Conservation (phyloP, 1,284 basidiomycete species). For the Cystobasidium pallidum region DNA sequence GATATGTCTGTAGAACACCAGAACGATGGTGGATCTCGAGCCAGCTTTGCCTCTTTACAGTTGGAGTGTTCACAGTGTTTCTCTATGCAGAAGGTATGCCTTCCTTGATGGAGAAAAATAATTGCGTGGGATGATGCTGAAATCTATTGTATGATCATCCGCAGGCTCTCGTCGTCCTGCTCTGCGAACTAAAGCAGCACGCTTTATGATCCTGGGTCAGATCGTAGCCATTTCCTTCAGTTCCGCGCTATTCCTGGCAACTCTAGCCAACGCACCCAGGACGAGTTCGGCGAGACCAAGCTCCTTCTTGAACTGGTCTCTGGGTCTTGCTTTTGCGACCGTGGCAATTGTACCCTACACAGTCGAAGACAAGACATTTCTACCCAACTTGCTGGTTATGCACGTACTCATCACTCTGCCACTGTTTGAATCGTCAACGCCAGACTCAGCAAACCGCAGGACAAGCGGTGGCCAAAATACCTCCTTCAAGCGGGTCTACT, state of each 20-base stretch:
- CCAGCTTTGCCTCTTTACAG: conserved; percentile 71
- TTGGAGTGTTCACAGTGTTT: conserved; percentile 67
- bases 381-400: conserved; percentile 67
- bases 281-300: conserved; percentile 24
- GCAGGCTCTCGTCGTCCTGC: conserved; percentile 29
- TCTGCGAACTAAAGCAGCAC: conserved; percentile 60
- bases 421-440: conserved; percentile 3
- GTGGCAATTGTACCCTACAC: conserved; percentile 63
- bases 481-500: conserved; percentile 18
- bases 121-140: not conserved
- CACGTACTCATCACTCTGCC: conserved; percentile 58
- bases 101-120: conserved; percentile 12
- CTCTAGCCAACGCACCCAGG: conserved; percentile 56
- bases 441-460: not conserved
- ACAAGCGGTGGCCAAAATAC: not conserved
- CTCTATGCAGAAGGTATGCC: conserved; percentile 64
- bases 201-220: conserved; percentile 75
- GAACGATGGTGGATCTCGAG: conserved; percentile 75
- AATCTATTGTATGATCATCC: not conserved
- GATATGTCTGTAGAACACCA: conserved; percentile 60
- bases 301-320: conserved; percentile 40
- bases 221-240: conserved; percentile 73
- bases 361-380: conserved; percentile 61
- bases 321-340: conserved; percentile 62
- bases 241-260: conserved; percentile 68